Evolutionary conservation across 2,329 filamentous ascomycete species (phyloP).

Genomic region (Fusarium sp.): DNA sequence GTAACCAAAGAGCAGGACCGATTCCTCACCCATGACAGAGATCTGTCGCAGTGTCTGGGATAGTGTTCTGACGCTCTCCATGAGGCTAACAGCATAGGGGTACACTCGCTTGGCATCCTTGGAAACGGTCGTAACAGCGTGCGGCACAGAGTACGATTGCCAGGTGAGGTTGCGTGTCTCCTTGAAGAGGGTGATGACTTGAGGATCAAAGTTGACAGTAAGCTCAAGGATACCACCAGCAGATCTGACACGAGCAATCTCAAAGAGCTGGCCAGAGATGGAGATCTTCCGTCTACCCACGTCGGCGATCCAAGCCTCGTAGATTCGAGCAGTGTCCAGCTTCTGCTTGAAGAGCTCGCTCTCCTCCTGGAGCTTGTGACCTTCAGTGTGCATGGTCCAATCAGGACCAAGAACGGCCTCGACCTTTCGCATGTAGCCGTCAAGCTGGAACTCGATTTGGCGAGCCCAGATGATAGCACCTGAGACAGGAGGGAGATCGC

Average conservation of each 20-base stretch:
- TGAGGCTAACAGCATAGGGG: slow-evolving; percentile 95
- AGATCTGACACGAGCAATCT: slow-evolving; percentile 87
- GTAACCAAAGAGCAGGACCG: slow-evolving; percentile 89
- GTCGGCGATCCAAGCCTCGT: slow-evolving; percentile 94
- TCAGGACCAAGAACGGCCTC: slow-evolving; percentile 95
- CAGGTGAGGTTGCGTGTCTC: slow-evolving; percentile 96
- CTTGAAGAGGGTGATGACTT: slow-evolving; percentile 98
- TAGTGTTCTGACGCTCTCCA: slow-evolving; percentile 97
- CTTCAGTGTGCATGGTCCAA: slow-evolving; percentile 94
- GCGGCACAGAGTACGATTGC: slow-evolving; percentile 94
- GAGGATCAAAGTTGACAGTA: slow-evolving; percentile 94
- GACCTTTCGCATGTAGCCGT: slow-evolving; percentile 99
- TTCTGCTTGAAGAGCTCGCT: slow-evolving; percentile 96
- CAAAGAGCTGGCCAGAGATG: slow-evolving; percentile 92
- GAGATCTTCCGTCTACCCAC: slow-evolving; percentile 89
- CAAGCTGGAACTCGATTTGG: slow-evolving; percentile 95
- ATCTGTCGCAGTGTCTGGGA: slow-evolving; percentile 89
- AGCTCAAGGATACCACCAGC: slow-evolving; percentile 90
- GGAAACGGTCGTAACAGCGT: slow-evolving; percentile 93
- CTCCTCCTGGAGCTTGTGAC: slow-evolving; percentile 91
- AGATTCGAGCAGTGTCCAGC: slow-evolving; percentile 92
- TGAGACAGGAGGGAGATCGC: slow-evolving; percentile 93
- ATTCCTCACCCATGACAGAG: slow-evolving; percentile 84
- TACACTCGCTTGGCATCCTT: slow-evolving; percentile 99
- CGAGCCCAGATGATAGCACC: slow-evolving; percentile 98